Evolutionary conservation across 2,329 filamentous ascomycete species (phyloP).

Genomic region (Whalleya microplaca): DNA sequence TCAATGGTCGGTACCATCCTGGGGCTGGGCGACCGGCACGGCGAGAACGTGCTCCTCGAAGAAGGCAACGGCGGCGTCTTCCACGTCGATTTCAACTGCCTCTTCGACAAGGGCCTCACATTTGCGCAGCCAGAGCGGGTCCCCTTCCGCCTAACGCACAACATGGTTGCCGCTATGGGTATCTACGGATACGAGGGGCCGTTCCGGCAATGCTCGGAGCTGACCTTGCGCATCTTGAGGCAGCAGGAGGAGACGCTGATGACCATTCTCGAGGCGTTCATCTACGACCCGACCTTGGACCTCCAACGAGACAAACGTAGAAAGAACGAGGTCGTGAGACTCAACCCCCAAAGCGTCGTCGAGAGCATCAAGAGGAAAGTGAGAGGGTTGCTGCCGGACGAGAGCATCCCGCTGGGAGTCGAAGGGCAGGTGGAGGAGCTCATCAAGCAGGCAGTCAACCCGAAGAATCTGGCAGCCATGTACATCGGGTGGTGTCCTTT

Average conservation of each 20-base stretch:
- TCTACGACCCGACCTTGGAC: conserved; percentile 96
- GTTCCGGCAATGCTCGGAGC: conserved; percentile 87
- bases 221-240: conserved; percentile 81
- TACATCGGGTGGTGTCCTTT: conserved; percentile 91
- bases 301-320: conserved; percentile 75
- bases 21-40: conserved; percentile 90
- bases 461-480: conserved; percentile 83
- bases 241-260: conserved; percentile 96
- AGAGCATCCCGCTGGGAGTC: conserved; percentile 90
- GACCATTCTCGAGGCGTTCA: conserved; percentile 95
- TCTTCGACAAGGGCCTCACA: conserved; percentile 96
- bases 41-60: conserved; percentile 94
- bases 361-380: conserved; percentile 89
- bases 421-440: conserved; percentile 97
- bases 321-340: conserved; percentile 50
- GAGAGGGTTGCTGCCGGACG: conserved; percentile 78
- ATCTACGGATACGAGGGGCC: conserved; percentile 92
- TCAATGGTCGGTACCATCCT: conserved; percentile 98
- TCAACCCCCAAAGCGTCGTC: conserved; percentile 74
- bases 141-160: conserved; percentile 95
- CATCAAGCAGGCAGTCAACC: conserved; percentile 83
- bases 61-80: conserved; percentile 92
- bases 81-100: conserved; percentile 99
- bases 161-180: conserved; percentile 98
- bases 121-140: conserved; percentile 95